A percentile compares a stretch with the other conserved stretches of the same genome.
phyloP scores from a whole-genome alignment of 805 yeast genomes.

The Cyberlindnera sargentensis region DNA sequence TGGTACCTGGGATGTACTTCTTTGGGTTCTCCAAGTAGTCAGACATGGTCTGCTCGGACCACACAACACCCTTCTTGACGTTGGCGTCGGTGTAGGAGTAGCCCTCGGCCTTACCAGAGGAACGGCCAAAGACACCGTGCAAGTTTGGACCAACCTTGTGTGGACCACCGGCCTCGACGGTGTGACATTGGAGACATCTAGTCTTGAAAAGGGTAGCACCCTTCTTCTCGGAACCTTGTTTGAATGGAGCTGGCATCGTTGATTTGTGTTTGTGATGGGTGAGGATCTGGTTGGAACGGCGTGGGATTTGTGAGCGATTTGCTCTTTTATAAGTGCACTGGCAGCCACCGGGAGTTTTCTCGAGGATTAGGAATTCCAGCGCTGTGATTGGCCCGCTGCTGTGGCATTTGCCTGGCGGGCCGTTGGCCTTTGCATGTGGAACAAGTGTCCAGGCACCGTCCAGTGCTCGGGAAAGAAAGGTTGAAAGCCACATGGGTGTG shows the following conservation, averaged over 20 bases:
- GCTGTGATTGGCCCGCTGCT: conserved; percentile 17
- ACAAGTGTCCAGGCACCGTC: background rate
- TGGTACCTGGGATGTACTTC: conserved; percentile 99
- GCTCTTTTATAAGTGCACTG: background rate
- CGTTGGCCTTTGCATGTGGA: background rate
- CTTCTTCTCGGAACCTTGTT: conserved; percentile 68
- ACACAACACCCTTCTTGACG: conserved; percentile 87
- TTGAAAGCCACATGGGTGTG: too few relatives aligned
- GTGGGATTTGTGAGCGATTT: background rate
- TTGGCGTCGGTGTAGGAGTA: conserved; percentile 97
- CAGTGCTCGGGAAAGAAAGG: too few relatives aligned
- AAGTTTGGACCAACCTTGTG: conserved; percentile 99
- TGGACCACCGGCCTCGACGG: conserved; percentile 92
- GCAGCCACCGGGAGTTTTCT: background rate
- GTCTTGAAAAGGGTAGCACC: conserved; percentile 99
- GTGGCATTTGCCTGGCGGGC: background rate
- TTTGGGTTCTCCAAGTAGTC: conserved; percentile 99
- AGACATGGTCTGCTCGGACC: conserved; percentile 84
- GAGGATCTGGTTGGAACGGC: background rate
- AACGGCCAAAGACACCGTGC: conserved; percentile 90
- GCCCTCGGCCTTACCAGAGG: conserved; percentile 87
- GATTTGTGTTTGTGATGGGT: background rate
- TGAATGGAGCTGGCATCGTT: conserved; percentile 28
- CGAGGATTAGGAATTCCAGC: conserved; percentile 21
- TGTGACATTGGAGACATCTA: conserved; percentile 98